Conservation (phyloP, 2,329 filamentous ascomycete genomes). For the Chaetomiaceae sp. region DNA sequence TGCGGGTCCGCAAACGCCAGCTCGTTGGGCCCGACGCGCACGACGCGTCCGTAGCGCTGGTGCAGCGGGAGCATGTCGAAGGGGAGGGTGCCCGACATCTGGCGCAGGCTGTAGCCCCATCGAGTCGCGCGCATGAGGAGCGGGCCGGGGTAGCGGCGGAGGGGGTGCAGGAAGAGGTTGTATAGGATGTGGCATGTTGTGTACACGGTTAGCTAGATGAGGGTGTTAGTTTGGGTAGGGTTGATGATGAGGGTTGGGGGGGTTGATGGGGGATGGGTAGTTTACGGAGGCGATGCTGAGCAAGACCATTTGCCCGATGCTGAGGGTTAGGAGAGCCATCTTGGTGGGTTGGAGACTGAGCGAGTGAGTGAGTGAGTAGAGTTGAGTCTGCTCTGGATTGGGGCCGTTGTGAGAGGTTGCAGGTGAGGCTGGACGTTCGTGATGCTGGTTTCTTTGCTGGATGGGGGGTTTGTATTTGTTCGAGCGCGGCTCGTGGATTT, state of each 20-base stretch:
- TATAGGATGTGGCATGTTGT: conserved; percentile 24
- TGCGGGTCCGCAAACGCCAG: conserved; percentile 40
- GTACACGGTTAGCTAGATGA: conserved; percentile 13
- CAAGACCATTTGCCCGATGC: background rate
- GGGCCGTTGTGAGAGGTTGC: background rate
- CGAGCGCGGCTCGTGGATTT: background rate
- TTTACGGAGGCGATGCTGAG: background rate
- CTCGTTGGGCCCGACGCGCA: conserved; percentile 45
- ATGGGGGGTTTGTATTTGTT: background rate
- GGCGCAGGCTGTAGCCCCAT: conserved; percentile 12
- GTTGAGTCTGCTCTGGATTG: too few relatives aligned
- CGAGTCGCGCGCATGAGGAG: conserved; percentile 26
- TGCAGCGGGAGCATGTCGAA: conserved; percentile 34
- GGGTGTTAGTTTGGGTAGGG: background rate
- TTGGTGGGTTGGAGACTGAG: background rate
- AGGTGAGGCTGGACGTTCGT: background rate
- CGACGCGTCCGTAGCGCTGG: conserved; percentile 40
- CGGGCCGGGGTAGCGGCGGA: conserved; percentile 32
- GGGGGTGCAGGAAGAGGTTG: conserved; percentile 35
- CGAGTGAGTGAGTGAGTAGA: too few relatives aligned
- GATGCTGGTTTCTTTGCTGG: background rate
- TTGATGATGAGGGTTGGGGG: background rate
- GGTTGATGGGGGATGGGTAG: background rate
- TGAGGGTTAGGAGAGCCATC: conserved; percentile 10
- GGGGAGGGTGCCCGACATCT: conserved; percentile 26